phyloP scores from a whole-genome alignment of 169 alveolate genomes.

The Plasmodium knowlesi region DNA sequence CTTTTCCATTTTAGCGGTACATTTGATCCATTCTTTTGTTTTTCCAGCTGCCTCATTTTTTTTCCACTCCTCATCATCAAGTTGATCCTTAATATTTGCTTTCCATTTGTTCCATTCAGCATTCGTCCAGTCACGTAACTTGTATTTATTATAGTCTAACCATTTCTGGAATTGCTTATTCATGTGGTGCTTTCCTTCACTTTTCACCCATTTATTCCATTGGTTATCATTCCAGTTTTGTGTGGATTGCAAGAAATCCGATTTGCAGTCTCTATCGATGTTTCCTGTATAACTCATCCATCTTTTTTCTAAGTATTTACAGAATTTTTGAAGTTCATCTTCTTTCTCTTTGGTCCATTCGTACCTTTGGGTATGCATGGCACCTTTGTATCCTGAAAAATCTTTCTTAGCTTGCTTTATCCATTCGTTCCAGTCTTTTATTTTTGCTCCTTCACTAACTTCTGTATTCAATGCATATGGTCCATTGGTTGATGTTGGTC shows the following conservation, averaged over 20 bases:
- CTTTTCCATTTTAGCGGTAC: not conserved
- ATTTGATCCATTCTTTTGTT: not conserved
- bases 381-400: not conserved
- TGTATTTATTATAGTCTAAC: slow-evolving; percentile 7
- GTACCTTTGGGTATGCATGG: not conserved
- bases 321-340: slow-evolving; percentile 6
- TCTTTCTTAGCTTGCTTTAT: not conserved
- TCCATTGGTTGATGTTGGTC: not conserved
- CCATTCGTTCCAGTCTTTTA: not conserved
- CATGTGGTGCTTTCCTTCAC: slow-evolving; percentile 7
- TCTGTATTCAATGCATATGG: not conserved
- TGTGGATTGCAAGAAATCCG: not conserved
- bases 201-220: slow-evolving; percentile 8
- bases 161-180: slow-evolving; percentile 3
- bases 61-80: not conserved
- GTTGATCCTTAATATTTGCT: not conserved
- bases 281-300: slow-evolving; percentile 4
- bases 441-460: not conserved
- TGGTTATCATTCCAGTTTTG: not conserved
- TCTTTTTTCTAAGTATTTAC: not conserved
- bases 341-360: not conserved
- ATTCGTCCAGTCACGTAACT: not conserved
- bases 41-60: not conserved
- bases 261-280: not conserved
- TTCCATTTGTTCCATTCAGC: slow-evolving; percentile 8